These are phyloP conservation scores for Rhytidhysteron rufulum DNA, from an alignment of 2,329 filamentous ascomycete genomes.

Conservation along the genomic window DNA sequence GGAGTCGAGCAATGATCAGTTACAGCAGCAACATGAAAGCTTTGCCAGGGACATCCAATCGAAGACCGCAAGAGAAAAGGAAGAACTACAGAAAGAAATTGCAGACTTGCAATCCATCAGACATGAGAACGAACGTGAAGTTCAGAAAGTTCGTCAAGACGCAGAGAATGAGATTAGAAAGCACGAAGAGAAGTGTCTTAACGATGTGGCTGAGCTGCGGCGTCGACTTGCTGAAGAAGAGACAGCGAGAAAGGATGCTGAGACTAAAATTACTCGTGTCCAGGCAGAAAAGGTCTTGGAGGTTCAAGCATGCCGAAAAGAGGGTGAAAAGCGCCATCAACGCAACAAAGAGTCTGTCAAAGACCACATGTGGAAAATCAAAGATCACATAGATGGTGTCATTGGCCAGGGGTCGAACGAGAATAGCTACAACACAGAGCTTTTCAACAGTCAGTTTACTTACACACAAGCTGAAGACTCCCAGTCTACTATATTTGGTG, in stretches of 20 bases:
- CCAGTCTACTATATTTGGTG: not conserved
- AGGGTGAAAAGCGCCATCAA: not conserved
- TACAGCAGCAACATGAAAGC: slow-evolving; percentile 5
- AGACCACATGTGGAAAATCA: not conserved
- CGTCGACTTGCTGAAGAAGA: slow-evolving; percentile 10
- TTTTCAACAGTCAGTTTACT: not conserved
- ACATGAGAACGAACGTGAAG: not conserved
- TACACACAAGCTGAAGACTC: not conserved
- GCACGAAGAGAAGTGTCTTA: slow-evolving; percentile 3
- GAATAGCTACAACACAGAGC: not conserved
- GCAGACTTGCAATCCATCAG: slow-evolving; percentile 8
- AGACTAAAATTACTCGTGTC: slow-evolving; percentile 8
- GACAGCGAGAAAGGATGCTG: slow-evolving; percentile 12
- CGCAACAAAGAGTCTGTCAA: not conserved
- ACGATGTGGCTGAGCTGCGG: slow-evolving; percentile 8
- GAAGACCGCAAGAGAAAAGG: slow-evolving; percentile 6
- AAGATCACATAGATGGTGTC: not conserved
- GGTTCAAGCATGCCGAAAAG: slow-evolving; percentile 4
- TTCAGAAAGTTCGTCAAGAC: not conserved
- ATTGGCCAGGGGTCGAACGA: not conserved
- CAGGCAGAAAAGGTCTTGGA: slow-evolving; percentile 13
- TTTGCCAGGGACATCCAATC: slow-evolving; percentile 9
- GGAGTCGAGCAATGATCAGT: slow-evolving; percentile 7
- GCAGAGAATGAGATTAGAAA: slow-evolving; percentile 1
- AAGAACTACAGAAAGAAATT: slow-evolving; percentile 10